Conservation (phyloP, 2,329 filamentous ascomycete genomes). For the Botryotinia globosa region DNA sequence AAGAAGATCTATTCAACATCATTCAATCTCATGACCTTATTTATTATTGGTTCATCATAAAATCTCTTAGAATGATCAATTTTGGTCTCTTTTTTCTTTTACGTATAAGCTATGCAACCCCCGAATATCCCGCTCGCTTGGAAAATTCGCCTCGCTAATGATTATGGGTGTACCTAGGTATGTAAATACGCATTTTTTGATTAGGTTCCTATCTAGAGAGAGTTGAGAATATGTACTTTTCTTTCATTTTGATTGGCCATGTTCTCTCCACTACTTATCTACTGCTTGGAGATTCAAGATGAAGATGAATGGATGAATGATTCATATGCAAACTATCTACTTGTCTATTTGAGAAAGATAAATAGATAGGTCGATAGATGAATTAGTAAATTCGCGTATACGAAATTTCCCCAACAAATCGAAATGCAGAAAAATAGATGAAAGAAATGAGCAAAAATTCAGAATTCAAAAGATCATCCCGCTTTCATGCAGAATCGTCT, state of each 20-base stretch:
- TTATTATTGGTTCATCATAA: not conserved
- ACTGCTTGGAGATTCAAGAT: not conserved
- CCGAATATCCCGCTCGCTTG: too few relatives aligned
- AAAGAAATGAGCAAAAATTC: not conserved
- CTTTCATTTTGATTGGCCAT: not conserved
- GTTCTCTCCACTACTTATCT: not conserved
- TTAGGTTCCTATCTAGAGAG: not conserved
- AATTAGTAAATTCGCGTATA: not conserved
- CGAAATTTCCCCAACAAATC: not conserved
- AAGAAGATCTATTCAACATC: too few relatives aligned
- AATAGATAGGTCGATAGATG: not conserved
- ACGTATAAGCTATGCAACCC: too few relatives aligned
- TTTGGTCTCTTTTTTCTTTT: not conserved
- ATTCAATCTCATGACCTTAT: too few relatives aligned
- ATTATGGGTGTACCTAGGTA: too few relatives aligned
- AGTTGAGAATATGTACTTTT: not conserved
- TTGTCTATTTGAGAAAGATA: not conserved
- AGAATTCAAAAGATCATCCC: not conserved
- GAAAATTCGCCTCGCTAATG: too few relatives aligned
- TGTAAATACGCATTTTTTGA: too few relatives aligned
- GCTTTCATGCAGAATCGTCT: not conserved
- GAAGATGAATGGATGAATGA: not conserved
- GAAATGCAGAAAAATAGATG: accelerated
- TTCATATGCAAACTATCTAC: not conserved
- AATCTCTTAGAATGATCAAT: not conserved